These are phyloP conservation scores for Ophiostoma ips DNA, from an alignment of 2,329 filamentous ascomycete species.

Conservation along the genomic window DNA sequence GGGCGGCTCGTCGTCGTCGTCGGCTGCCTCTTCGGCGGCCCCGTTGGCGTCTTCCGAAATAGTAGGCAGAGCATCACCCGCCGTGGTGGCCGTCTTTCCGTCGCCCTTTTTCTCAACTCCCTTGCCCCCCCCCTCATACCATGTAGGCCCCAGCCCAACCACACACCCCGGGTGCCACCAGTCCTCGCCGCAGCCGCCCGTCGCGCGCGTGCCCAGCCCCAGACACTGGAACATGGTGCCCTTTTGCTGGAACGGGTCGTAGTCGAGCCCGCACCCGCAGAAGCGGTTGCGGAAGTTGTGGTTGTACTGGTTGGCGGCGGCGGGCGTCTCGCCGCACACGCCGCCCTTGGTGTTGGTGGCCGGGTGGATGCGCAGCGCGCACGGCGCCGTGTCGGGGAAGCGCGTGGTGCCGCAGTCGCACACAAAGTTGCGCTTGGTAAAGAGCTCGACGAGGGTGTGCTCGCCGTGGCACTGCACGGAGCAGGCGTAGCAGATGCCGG, in stretches of 20 bases:
- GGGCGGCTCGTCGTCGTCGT: constrained; percentile 35
- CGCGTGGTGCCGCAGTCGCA: constrained; percentile 92
- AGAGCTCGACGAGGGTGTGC: constrained; percentile 87
- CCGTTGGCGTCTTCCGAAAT: constrained; percentile 12
- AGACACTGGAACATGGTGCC: constrained; percentile 98
- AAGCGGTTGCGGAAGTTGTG: constrained; percentile 91
- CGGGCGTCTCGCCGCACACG: constrained; percentile 62
- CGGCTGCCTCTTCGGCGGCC: constrained; percentile 15
- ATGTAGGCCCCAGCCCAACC: constrained; percentile 62
- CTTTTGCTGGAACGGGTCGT: constrained; percentile 78
- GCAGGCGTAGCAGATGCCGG: constrained; percentile 91
- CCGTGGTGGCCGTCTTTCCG: background rate
- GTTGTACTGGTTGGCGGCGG: constrained; percentile 73
- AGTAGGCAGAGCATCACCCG: constrained; percentile 8
- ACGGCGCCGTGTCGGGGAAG: constrained; percentile 55
- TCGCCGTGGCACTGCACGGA: constrained; percentile 95
- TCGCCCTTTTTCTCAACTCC: background rate
- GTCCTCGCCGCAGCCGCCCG: constrained; percentile 87
- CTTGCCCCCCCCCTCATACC: constrained; percentile 40
- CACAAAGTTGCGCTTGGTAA: constrained; percentile 86
- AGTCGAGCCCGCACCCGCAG: constrained; percentile 77
- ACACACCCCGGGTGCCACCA: constrained; percentile 96
- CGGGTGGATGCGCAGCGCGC: constrained; percentile 59
- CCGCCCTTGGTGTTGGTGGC: constrained; percentile 61
- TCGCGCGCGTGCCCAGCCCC: constrained; percentile 64